Conservation (phyloP, 1,284 basidiomycete species). For the Moniliella sp. region DNA sequence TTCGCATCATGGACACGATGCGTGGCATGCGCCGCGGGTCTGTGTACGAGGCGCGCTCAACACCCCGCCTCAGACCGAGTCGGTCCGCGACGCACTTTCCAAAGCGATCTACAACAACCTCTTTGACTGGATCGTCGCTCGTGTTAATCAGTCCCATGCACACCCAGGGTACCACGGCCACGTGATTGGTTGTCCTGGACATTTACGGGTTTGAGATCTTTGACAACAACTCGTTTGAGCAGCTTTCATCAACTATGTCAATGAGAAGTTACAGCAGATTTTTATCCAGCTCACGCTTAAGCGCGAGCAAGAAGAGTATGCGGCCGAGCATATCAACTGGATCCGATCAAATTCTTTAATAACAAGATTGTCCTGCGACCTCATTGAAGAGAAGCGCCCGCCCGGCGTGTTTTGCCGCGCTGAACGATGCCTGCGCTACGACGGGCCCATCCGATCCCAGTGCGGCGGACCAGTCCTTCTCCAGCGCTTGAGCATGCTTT, state of each 20-base stretch:
- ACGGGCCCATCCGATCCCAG: conserved; percentile 76
- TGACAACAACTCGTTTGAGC: conserved; percentile 93
- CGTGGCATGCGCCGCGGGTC: conserved; percentile 65
- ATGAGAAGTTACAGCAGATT: conserved; percentile 86
- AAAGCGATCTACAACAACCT: conserved; percentile 97
- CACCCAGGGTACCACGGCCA: conserved; percentile 42
- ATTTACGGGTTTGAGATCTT: conserved; percentile 85
- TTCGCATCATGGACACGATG: conserved; percentile 65
- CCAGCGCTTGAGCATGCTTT: conserved; percentile 52
- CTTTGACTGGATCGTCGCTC: conserved; percentile 96
- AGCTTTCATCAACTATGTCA: conserved; percentile 99
- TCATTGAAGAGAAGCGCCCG: conserved; percentile 85
- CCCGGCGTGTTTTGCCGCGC: conserved; percentile 85
- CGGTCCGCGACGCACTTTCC: conserved; percentile 72
- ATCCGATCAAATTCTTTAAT: conserved; percentile 57
- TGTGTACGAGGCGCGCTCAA: conserved; percentile 85
- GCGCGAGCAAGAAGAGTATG: conserved; percentile 97
- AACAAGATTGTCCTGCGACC: conserved; percentile 68
- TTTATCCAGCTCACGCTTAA: conserved; percentile 97
- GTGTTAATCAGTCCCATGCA: conserved; percentile 93
- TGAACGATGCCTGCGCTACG: conserved; percentile 94
- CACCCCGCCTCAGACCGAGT: conserved; percentile 57
- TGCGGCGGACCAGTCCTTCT: conserved; percentile 93
- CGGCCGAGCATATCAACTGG: conserved; percentile 95
- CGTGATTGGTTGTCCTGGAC: conserved; percentile 80